Evolutionary conservation across 805 yeast genomes (phyloP).

Genomic region (Candida easanensis): DNA sequence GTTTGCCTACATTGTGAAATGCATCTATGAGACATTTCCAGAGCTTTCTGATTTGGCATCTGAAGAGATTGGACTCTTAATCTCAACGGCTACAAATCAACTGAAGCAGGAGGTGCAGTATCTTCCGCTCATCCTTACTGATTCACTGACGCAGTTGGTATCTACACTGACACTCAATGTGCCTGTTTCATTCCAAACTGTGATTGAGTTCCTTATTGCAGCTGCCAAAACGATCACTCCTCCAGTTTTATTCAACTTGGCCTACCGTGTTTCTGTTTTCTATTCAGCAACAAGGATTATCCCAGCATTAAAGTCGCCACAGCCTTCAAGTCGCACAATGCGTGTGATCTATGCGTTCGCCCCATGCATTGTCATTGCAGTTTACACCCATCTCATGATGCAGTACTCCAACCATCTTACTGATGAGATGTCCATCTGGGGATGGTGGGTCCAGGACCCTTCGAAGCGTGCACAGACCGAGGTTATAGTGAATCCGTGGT

Average conservation of each 20-base stretch:
- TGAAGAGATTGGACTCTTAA: constrained; percentile 37
- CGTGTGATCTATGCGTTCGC: constrained; percentile 78
- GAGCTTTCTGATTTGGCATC: constrained; percentile 63
- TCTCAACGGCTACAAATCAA: constrained; percentile 34
- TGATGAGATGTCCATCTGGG: constrained; percentile 59
- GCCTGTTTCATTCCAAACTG: constrained; percentile 30
- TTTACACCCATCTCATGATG: constrained; percentile 90
- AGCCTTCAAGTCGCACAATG: constrained; percentile 33
- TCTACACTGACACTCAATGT: constrained; percentile 23
- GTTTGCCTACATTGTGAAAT: constrained; percentile 88
- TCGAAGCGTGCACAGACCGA: constrained; percentile 12
- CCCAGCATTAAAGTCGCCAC: constrained; percentile 58
- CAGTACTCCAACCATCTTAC: constrained; percentile 72
- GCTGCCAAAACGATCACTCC: constrained; percentile 63
- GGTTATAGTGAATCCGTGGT: constrained; percentile 67
- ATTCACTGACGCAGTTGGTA: constrained; percentile 25
- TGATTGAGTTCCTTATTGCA: constrained; percentile 42
- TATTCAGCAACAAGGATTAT: constrained; percentile 92
- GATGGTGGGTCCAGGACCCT: constrained; percentile 38
- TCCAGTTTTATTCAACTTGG: constrained; percentile 75
- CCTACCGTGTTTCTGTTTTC: constrained; percentile 82
- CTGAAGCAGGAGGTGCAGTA: constrained; percentile 31
- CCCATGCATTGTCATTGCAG: constrained; percentile 92
- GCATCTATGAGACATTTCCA: constrained; percentile 90
- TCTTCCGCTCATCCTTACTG: constrained; percentile 28